Conservation (phyloP, 75 land plant species). For the Larix kaempferi region DNA sequence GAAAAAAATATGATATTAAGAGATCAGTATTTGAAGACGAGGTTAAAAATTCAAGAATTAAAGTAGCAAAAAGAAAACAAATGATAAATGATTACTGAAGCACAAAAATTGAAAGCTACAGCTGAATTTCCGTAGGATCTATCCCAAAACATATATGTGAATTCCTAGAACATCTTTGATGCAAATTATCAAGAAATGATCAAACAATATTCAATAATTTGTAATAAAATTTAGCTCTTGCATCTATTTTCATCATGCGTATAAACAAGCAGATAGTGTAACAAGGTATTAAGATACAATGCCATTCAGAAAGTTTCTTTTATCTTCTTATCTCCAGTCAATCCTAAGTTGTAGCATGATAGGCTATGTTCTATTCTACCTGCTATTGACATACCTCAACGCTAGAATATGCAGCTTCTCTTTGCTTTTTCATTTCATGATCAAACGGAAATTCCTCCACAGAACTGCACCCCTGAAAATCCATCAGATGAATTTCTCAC, state of each 20-base stretch:
- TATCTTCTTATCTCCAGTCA: neutral
- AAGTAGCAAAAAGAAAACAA: neutral
- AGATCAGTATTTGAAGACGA: neutral
- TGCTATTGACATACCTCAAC: slow-evolving; percentile 54
- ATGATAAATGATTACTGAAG: neutral
- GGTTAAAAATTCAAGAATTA: neutral
- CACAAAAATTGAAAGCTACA: neutral
- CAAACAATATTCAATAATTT: too few relatives aligned
- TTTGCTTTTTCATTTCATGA: slow-evolving; percentile 42
- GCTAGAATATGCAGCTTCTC: slow-evolving; percentile 61
- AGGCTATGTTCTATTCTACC: neutral
- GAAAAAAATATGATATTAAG: neutral
- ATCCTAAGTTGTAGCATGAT: neutral
- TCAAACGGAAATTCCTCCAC: slow-evolving; percentile 88
- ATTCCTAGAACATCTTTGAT: neutral
- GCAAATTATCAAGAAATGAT: neutral
- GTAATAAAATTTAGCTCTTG: neutral
- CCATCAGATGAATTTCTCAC: neutral
- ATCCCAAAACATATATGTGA: neutral
- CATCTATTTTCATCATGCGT: neutral
- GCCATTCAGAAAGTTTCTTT: neutral
- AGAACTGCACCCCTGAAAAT: slow-evolving; percentile 52
- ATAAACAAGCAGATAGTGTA: neutral
- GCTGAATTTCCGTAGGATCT: neutral
- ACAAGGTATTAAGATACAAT: neutral